Evolutionary conservation across 106 monocot genomes (phyloP).

Genomic region (Apostasia shenzhenica): DNA sequence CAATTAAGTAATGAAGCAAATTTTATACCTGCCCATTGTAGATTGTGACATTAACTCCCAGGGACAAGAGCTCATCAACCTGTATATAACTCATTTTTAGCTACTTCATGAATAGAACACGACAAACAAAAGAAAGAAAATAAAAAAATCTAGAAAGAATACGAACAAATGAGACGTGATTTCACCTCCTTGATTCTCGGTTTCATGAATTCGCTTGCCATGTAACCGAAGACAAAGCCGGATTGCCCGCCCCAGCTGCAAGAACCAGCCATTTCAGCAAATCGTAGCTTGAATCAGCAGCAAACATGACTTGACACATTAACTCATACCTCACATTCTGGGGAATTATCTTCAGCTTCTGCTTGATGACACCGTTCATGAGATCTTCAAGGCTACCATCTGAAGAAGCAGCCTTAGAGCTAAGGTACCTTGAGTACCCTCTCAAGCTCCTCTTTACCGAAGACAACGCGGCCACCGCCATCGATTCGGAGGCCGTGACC

Average conservation of each 20-base stretch:
- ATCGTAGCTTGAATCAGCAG: background rate
- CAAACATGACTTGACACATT: background rate
- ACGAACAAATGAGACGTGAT: no score
- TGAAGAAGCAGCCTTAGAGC: slow-evolving; percentile 24
- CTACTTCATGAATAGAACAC: background rate
- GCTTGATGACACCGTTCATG: slow-evolving; percentile 66
- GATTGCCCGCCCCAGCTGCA: slow-evolving; percentile 81
- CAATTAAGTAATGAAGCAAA: background rate
- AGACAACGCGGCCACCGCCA: background rate
- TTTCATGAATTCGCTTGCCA: slow-evolving; percentile 76
- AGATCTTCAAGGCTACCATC: slow-evolving; percentile 21
- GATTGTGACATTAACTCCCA: slow-evolving; percentile 85
- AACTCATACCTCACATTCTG: slow-evolving; percentile 52
- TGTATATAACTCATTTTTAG: slow-evolving; percentile 13
- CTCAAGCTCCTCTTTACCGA: slow-evolving; percentile 3
- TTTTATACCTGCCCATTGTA: slow-evolving; percentile 89
- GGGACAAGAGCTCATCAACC: slow-evolving; percentile 81
- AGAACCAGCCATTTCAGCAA: background rate
- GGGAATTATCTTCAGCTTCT: slow-evolving; percentile 82
- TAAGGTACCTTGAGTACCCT: slow-evolving; percentile 58
- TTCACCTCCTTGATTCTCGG: slow-evolving; percentile 84
- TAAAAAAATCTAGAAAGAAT: background rate
- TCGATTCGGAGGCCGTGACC: slow-evolving; percentile 2
- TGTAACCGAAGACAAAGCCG: slow-evolving; percentile 43
- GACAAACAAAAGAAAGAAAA: background rate